phyloP scores from a whole-genome alignment of 345 rosid genomes.

The Murraya paniculata region DNA sequence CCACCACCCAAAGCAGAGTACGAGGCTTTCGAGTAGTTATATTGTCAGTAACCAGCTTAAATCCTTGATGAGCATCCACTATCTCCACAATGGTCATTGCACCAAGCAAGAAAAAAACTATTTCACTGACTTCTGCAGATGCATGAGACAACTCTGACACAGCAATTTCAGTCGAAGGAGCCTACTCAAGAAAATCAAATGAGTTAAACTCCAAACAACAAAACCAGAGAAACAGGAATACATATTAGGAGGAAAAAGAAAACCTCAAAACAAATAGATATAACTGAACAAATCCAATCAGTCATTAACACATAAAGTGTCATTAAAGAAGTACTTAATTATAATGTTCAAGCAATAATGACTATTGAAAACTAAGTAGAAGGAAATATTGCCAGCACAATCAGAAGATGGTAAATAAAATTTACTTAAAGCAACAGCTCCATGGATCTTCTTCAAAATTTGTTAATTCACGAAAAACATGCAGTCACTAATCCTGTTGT shows the following conservation, averaged over 20 bases:
- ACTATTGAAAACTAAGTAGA: neutral
- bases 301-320: neutral
- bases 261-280: neutral
- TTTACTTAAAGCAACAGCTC: neutral
- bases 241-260: neutral
- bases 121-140: conserved; percentile 92
- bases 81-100: conserved; percentile 99
- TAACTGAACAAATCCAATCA: neutral
- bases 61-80: conserved; percentile 99
- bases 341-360: neutral
- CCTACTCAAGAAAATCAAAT: conserved; percentile 48
- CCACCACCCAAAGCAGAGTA: conserved; percentile 91
- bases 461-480: neutral
- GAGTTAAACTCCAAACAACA: conserved; percentile 1
- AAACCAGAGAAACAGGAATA: neutral
- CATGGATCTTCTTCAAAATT: neutral
- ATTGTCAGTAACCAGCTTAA: conserved; percentile 94
- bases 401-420: neutral
- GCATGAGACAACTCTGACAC: conserved; percentile 84
- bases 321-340: neutral
- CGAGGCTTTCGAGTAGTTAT: conserved; percentile 88
- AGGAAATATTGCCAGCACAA: neutral
- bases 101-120: conserved; percentile 94
- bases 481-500: neutral
- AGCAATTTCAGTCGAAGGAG: conserved; percentile 94